Conservation (phyloP, 2,329 filamentous ascomycete genomes). For the Mollisia scopiformis region DNA sequence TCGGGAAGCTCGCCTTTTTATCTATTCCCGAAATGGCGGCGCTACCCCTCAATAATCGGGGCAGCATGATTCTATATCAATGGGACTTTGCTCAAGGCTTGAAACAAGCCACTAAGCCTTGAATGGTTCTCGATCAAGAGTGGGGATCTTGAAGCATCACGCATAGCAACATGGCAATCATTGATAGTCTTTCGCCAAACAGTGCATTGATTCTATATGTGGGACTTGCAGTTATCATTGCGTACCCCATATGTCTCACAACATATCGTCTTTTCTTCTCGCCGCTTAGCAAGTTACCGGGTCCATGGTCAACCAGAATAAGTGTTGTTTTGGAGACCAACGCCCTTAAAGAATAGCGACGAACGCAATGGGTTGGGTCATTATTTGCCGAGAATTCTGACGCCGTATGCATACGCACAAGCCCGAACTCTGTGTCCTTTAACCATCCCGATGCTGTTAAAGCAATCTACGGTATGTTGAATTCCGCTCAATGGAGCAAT, state of each 20-base stretch:
- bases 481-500: neutral
- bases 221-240: neutral
- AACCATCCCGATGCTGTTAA: conserved; percentile 20
- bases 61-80: neutral
- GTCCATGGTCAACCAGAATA: conserved; percentile 13
- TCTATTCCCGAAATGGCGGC: too few species aligned
- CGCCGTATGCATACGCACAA: conserved; percentile 14
- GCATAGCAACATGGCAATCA: neutral
- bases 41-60: neutral
- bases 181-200: neutral
- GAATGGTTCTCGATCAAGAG: neutral
- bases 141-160: neutral
- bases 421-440: conserved; percentile 18
- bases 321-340: conserved; percentile 14
- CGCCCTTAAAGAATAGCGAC: conserved; percentile 16
- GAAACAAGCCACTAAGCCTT: neutral
- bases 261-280: conserved; percentile 19
- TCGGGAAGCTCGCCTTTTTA: too few species aligned
- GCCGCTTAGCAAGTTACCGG: conserved; percentile 17
- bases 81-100: neutral
- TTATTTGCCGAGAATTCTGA: conserved; percentile 15
- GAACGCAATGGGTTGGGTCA: conserved; percentile 13
- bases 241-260: neutral
- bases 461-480: conserved; percentile 17
- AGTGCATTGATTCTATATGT: neutral